Evolutionary conservation across 345 rosid species (phyloP).

Genomic region (Populus euphratica): DNA sequence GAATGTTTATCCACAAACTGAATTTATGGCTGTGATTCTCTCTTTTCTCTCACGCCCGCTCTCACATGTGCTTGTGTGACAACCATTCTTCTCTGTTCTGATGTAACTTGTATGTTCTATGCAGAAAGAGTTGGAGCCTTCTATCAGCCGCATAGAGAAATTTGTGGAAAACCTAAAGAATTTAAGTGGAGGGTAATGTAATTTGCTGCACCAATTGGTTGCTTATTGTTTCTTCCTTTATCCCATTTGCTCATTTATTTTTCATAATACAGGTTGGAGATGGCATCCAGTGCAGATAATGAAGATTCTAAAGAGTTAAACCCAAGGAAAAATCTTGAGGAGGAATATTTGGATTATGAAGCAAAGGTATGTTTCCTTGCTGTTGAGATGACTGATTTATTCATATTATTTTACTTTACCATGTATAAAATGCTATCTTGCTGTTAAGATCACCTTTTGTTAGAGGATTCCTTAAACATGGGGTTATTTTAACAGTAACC

Average conservation of each 20-base stretch:
- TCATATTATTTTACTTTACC: neutral
- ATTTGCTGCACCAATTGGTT: constrained; percentile 11
- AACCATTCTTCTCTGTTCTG: neutral
- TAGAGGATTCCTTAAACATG: neutral
- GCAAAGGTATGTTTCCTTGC: constrained; percentile 56
- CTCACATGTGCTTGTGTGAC: neutral
- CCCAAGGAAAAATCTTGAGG: constrained; percentile 83
- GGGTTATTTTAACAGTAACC: neutral
- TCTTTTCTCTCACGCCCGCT: neutral
- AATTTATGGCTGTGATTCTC: neutral
- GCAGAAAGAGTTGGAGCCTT: constrained; percentile 83
- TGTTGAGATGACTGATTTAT: neutral
- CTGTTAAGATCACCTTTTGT: neutral
- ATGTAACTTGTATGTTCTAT: constrained; percentile 12
- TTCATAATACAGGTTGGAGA: constrained; percentile 52
- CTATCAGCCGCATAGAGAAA: constrained; percentile 59
- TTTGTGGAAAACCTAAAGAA: constrained; percentile 86
- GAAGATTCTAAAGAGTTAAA: constrained; percentile 49
- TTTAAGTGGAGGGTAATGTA: constrained; percentile 23
- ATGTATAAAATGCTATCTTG: neutral
- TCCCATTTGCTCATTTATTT: neutral
- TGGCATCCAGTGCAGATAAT: constrained; percentile 35
- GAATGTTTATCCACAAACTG: neutral
- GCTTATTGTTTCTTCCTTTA: constrained; percentile 10
- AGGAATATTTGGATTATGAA: constrained; percentile 85